Base-by-base conservation (phyloP, 169 alveolate species). In the Plasmodium billcollinsi region DNA sequence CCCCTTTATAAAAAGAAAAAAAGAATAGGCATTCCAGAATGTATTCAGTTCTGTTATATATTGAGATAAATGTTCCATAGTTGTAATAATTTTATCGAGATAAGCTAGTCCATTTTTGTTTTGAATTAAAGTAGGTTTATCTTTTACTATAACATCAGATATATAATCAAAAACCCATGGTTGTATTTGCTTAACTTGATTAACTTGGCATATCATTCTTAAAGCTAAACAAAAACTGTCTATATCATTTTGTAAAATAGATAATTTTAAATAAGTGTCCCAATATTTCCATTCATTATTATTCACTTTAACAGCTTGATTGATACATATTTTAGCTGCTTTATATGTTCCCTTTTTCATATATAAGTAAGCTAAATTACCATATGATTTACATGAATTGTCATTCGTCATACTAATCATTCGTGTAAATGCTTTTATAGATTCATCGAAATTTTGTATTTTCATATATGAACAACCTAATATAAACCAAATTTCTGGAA, bases 401-500 rank as follows among this genome's bases (percentile, higher is more conserved):
- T 94, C 96, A 69, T 93, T 93, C 21, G 94, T 62, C 73, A 94
- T 88, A 50, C 93, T 93, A 49, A 93, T 93, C 63, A 93, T 71
- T 12, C 92, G 92, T 21, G 96, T 80, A 58, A 94, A 94, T 20
- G 93, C 91, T 18, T 74, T 76, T 61, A 94, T 61, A 54, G 97
- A 93, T 14, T 72, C 88, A 62, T 88, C 94, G 52, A 89, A 24
- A n/a, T 90, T 63, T 50, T 75, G 69, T 14, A 33, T 54, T 83
- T 91, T 93, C 91, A 94, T 88, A 92, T 91, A 93, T 21, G 93
- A 56, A 65, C 95, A 94, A 18, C 97, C 97, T 24, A 93, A 76
- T 18, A 93, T 58, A 73, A 91, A 93, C 93, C 89, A 93, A 1
- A 88, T 83, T 56, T 89, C 83, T 47, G 94, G 94, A 47, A 78